Evolutionary conservation across 805 yeast genomes (phyloP), one percentile per base, ranked within the genome.

Genomic region (Yamadazyma scolyti): DNA sequence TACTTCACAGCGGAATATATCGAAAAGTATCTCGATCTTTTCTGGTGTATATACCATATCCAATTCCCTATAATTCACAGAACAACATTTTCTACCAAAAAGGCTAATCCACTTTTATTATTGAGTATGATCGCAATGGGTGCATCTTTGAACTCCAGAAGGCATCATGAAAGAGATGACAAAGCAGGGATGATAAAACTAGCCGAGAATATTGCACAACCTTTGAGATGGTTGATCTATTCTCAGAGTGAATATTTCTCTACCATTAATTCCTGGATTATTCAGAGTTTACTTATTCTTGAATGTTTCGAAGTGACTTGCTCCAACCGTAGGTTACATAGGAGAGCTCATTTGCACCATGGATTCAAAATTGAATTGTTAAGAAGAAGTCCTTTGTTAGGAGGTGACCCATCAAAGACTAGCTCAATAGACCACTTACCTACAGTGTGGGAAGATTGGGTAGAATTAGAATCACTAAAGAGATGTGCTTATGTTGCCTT

Each of bases 301-400:
- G 94, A 84, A 47, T 73, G 75, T 46, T 81, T 73, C 48, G 94
- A 84, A 49, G 80, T 83, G 49, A 66, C 77, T 33, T 73, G 80
- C 40, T 65, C 84, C 0, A 69, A 72, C 24, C 58, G 95, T 40
- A 61, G 59, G 28, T 50, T 82, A 28, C 95, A 84, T 52, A 90
- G 83, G 50, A 57, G 94, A 25, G 80, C 84, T 0, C 85, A 80
- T 51, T 58, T 84, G n/a, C 90, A 85, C 47, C 95, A 85, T 50
- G 94, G 90, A 5, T 79, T 89, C 18, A 51, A 49, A 36, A 44
- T 48, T 10, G 50, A 48, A 26, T 24, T 48, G 10, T 29, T 48
- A 16, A 24, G 53, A 13, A 30, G 51, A 23, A 38, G 46, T 16
- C 48, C 48, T 16, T 22, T 61, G 6, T 40, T 62, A 11, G 69